phyloP scores from a whole-genome alignment of 306 rosid genomes.

The Quercus wislizeni region DNA sequence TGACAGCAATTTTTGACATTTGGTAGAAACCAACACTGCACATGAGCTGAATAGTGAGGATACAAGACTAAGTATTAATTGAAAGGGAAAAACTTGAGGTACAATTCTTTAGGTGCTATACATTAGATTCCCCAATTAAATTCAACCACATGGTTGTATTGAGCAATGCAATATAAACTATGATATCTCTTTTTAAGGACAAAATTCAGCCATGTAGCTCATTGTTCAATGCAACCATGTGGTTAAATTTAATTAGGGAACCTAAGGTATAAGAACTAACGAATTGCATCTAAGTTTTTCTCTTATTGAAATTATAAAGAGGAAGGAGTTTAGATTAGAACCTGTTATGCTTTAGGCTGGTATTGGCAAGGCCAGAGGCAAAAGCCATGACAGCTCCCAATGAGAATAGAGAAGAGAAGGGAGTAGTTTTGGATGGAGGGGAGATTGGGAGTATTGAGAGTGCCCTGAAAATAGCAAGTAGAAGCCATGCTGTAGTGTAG shows the following conservation, averaged over 20 bases:
- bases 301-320: neutral
- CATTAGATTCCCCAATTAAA: too few species aligned
- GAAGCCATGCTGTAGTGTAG: slow-evolving; percentile 72
- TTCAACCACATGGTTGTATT: too few species aligned
- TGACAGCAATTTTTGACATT: slow-evolving; percentile 98
- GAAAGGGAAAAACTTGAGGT: neutral
- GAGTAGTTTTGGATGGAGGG: slow-evolving; percentile 84
- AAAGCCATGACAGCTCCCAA: slow-evolving; percentile 94
- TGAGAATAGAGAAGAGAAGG: slow-evolving; percentile 83
- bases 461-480: slow-evolving; percentile 77
- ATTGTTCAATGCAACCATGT: too few species aligned
- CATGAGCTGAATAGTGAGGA: slow-evolving; percentile 30
- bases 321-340: slow-evolving; percentile 13
- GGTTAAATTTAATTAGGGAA: too few species aligned
- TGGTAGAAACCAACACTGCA: slow-evolving; percentile 96
- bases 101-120: too few species aligned
- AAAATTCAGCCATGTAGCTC: too few species aligned
- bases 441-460: slow-evolving; percentile 76
- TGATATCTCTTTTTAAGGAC: too few species aligned
- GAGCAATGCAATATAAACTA: too few species aligned
- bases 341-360: slow-evolving; percentile 93
- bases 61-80: neutral
- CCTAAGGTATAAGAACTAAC: too few species aligned
- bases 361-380: slow-evolving; percentile 97
- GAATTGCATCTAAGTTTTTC: too few species aligned